These are phyloP conservation scores for Trichoderma polysporum DNA, from an alignment of 2,329 filamentous ascomycete species.

Conservation along the genomic window DNA sequence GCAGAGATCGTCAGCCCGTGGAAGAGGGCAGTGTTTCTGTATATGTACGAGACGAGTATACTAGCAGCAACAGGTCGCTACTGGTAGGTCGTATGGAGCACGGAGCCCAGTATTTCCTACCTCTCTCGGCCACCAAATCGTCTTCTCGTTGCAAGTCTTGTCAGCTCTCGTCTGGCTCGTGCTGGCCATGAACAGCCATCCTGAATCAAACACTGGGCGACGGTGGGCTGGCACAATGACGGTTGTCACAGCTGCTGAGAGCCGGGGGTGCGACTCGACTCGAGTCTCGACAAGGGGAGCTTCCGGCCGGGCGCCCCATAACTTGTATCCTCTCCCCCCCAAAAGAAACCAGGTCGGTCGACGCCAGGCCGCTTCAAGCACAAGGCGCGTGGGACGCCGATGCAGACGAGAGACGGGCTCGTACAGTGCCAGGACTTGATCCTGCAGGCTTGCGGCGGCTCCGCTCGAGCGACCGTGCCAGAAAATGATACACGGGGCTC, in stretches of 20 bases:
- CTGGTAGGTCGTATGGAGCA: background rate
- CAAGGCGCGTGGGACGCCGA: slow-evolving; percentile 20
- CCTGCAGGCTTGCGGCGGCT: slow-evolving; percentile 20
- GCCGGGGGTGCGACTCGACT: slow-evolving; percentile 16
- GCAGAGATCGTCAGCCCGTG: background rate
- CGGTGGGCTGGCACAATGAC: slow-evolving; percentile 16
- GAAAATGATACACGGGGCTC: slow-evolving; percentile 3
- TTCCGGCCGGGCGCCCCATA: background rate
- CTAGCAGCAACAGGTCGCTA: background rate
- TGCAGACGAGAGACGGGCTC: background rate
- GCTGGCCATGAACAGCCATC: slow-evolving; percentile 6
- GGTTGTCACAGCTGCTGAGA: slow-evolving; percentile 15
- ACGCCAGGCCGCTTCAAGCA: slow-evolving; percentile 5
- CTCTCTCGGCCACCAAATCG: background rate
- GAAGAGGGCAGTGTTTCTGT: slow-evolving; percentile 15
- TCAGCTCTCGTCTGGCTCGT: slow-evolving; percentile 15
- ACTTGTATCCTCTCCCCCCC: background rate
- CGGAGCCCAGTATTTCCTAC: background rate
- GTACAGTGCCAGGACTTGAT: slow-evolving; percentile 15
- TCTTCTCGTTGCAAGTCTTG: background rate
- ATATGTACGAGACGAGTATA: background rate
- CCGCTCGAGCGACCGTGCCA: slow-evolving; percentile 7
- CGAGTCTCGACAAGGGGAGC: slow-evolving; percentile 10
- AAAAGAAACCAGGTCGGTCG: background rate
- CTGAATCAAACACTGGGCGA: slow-evolving; percentile 18